Evolutionary conservation across 495 filamentous ascomycete species (phyloP).

Genomic region (Podospora sp.): DNA sequence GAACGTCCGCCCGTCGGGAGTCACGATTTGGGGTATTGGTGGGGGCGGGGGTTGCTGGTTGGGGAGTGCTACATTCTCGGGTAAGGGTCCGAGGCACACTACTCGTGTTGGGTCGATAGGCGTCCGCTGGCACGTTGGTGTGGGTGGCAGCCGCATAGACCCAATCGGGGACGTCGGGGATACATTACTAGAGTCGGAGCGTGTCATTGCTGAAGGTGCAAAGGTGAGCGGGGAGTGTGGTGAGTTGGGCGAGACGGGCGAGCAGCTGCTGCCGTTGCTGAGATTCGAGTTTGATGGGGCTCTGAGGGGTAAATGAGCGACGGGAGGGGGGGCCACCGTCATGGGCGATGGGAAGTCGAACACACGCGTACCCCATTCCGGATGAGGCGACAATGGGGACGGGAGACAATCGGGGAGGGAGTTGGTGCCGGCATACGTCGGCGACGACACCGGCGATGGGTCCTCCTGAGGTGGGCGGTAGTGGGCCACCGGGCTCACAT

Average conservation of each 20-base stretch:
- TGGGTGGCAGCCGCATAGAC: constrained; percentile 36
- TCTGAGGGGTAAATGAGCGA: constrained; percentile 27
- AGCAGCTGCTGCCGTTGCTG: constrained; percentile 34
- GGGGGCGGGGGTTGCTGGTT: constrained; percentile 30
- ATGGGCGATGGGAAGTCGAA: constrained; percentile 46
- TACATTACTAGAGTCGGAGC: constrained; percentile 37
- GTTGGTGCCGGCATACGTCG: constrained; percentile 44
- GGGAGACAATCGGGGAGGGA: constrained; percentile 43
- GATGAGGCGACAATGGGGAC: constrained; percentile 49
- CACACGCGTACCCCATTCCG: constrained; percentile 43
- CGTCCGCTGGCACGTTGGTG: constrained; percentile 45
- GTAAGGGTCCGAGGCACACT: constrained; percentile 54
- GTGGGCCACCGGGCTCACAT: constrained; percentile 39
- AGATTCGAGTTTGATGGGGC: constrained; percentile 33
- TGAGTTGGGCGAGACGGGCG: constrained; percentile 40
- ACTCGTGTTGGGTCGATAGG: constrained; percentile 54
- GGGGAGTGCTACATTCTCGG: constrained; percentile 52
- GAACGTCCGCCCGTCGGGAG: constrained; percentile 34
- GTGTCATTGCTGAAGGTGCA: constrained; percentile 37
- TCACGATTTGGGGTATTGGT: constrained; percentile 40
- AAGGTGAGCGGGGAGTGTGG: constrained; percentile 35
- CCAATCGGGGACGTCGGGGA: constrained; percentile 36
- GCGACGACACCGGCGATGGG: constrained; percentile 46
- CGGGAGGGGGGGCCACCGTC: constrained; percentile 35
- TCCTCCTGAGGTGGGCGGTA: constrained; percentile 41